Evolutionary conservation across 148 eudicot genomes (phyloP).

Genomic region (Rhododendron griersonianum): DNA sequence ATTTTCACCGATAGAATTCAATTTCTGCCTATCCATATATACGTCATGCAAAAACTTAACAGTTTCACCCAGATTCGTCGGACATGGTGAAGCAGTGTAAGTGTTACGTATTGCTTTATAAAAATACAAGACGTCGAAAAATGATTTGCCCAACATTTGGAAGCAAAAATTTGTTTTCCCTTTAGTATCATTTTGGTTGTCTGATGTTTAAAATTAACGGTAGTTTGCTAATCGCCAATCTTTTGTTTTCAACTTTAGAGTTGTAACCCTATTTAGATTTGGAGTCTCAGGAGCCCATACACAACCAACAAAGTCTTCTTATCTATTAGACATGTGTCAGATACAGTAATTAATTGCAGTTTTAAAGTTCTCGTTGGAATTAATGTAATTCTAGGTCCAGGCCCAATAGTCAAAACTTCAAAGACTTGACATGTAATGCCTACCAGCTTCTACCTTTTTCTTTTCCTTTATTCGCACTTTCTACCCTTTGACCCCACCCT

Average conservation of each 20-base stretch:
- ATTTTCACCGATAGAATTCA: too few relatives aligned
- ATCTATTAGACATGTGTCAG: neutral
- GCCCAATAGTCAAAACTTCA: neutral
- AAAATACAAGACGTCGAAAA: neutral
- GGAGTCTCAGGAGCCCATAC: neutral
- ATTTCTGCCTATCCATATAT: too few relatives aligned
- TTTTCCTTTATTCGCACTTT: neutral
- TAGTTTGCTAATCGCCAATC: neutral
- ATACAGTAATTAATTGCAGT: neutral
- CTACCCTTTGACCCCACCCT: neutral
- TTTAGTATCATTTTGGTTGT: too few relatives aligned
- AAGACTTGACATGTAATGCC: neutral
- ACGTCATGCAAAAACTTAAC: neutral
- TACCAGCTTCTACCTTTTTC: neutral
- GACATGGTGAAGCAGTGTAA: too few relatives aligned
- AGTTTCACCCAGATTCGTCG: too few relatives aligned
- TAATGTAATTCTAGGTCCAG: neutral
- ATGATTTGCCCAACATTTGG: neutral
- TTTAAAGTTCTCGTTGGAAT: neutral
- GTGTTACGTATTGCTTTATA: neutral
- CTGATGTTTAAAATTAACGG: too few relatives aligned
- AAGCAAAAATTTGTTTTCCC: too few relatives aligned
- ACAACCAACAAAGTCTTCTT: neutral
- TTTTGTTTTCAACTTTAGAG: neutral
- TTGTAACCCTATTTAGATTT: neutral